Evolutionary conservation across 1,284 basidiomycete species (phyloP), one percentile per base, ranked within the genome.

Genomic region (Porogramme epimiltina): DNA sequence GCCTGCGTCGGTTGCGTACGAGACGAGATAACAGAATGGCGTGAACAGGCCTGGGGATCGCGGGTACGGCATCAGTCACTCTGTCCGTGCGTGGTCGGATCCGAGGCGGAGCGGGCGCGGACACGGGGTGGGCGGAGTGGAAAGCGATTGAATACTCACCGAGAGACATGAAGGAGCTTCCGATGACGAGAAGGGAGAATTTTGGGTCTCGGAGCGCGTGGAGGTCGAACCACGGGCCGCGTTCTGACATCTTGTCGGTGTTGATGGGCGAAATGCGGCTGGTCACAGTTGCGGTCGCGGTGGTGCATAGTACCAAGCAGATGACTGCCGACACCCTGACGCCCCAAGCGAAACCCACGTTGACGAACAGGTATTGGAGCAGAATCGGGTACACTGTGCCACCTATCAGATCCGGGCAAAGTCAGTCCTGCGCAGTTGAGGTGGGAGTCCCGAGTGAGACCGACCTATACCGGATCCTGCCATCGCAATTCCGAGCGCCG

Each of bases 301-400:
- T 46, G 8, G 49, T 41, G 38, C 70, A 69, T 33, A 71, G 61
- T 1, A 62, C 65, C 18, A 73, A 59, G 18, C 58, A 64, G 23
- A 71, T 53, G 53, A 71, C 66, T 4, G 66, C 72, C 5, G 67
- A 62, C 24, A 70, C 65, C 11, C 72, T 65, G 23, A 86, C 75
- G 1, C 77, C 75, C 82, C 84, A 86, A 6, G 71, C 75, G 62
- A 87, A 89, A 0, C 84, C 85, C 34, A 84, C 65, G 20, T 55
- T 53, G 33, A 67, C 57, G 62, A 87, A 85, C 15, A 88, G 75
- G 28, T 71, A 71, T 54, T 81, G 80, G 23, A 88, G 72, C 68
- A 86, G 71, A 51, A 89, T 79, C 0, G 87, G 85, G 56, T 81
- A 88, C 9, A 87, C 69, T 4, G 87, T 80, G 9, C 87, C 87